phyloP scores from a whole-genome alignment of 2,329 filamentous ascomycete species.

The Lomentospora prolificans region DNA sequence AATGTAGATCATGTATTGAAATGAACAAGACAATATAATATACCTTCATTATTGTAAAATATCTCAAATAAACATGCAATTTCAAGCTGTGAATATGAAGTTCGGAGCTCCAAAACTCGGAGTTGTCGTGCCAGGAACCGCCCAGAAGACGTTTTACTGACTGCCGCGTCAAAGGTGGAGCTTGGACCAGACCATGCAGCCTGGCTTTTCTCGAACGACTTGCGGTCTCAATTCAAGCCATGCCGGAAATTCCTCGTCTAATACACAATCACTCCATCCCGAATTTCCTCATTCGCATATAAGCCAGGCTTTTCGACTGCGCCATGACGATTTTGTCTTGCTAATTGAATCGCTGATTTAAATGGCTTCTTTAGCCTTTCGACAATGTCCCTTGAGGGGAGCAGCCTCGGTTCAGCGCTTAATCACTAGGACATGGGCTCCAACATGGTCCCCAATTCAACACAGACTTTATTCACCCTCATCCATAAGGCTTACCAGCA shows the following conservation, averaged over 20 bases:
- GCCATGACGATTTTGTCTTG: neutral
- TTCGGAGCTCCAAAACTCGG: no score
- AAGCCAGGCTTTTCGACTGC: neutral
- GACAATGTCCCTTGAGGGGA: neutral
- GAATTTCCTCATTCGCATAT: neutral
- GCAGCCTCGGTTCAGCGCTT: neutral
- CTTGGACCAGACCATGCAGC: no score
- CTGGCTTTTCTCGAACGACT: neutral
- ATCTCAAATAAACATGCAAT: no score
- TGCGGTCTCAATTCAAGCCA: neutral
- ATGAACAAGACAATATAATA: no score
- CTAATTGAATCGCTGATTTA: neutral
- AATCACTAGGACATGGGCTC: neutral
- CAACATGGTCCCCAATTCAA: neutral
- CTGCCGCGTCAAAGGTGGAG: neutral
- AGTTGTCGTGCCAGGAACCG: no score
- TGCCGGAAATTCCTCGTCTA: neutral
- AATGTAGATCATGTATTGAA: no score
- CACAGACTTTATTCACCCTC: conserved; percentile 7
- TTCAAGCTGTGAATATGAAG: no score
- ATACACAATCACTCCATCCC: neutral
- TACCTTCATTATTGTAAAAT: no score
- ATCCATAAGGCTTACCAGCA: neutral
- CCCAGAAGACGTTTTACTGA: no score
- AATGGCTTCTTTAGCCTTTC: conserved; percentile 6